phyloP scores from a whole-genome alignment of 2,329 filamentous ascomycete species.

The Aspergillus quadrilineatus region DNA sequence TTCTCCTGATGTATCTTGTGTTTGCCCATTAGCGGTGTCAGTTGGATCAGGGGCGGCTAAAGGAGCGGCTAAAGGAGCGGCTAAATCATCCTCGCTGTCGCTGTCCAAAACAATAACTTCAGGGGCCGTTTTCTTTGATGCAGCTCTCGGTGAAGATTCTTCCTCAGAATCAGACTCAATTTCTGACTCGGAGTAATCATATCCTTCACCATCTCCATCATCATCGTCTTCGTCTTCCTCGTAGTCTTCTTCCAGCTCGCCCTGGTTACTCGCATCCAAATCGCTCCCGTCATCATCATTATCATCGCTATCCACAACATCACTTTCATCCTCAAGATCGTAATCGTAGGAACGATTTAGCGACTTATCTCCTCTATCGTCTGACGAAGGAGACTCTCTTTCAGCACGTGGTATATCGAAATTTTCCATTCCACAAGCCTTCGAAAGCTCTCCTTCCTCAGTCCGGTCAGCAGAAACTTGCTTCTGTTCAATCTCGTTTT shows the following conservation, averaged over 20 bases:
- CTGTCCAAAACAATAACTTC: conserved; percentile 46
- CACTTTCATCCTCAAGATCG: background rate
- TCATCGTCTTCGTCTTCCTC: conserved; percentile 9
- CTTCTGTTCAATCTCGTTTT: background rate
- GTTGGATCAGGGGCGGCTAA: background rate
- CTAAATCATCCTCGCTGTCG: conserved; percentile 42
- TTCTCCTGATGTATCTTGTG: conserved; percentile 6
- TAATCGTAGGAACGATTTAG: conserved; percentile 1
- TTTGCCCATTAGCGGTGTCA: background rate
- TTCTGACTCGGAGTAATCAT: conserved; percentile 23
- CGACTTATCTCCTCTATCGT: background rate
- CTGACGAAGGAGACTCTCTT: background rate
- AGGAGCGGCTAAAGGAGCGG: background rate
- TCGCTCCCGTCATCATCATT: background rate
- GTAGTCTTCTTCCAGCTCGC: conserved; percentile 11
- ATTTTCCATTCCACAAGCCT: conserved; percentile 24
- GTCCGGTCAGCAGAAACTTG: background rate
- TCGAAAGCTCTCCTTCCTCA: conserved; percentile 10
- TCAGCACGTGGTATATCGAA: background rate
- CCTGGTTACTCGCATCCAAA: conserved; percentile 10
- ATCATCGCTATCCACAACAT: too few relatives aligned
- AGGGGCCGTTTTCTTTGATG: conserved; percentile 21
- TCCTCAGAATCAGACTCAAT: conserved; percentile 16
- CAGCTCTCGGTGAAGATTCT: conserved; percentile 5
- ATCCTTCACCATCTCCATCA: background rate